These are phyloP conservation scores for Colletotrichum ledebouriae DNA, from an alignment of 2,329 filamentous ascomycete species.

Conservation along the genomic window DNA sequence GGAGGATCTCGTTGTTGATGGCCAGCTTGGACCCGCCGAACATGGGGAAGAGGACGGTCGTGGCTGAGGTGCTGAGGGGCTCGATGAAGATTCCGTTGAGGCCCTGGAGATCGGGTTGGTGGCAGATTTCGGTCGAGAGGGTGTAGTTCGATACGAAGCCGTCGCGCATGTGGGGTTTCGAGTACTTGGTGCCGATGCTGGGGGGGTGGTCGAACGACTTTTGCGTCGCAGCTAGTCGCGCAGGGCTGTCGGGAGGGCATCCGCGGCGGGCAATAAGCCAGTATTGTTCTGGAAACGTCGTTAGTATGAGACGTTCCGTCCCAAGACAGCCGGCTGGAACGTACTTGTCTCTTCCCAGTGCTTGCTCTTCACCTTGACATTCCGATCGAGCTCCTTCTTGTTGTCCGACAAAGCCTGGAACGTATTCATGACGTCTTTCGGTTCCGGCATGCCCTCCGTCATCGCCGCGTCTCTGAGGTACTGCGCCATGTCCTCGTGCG, in stretches of 20 bases:
- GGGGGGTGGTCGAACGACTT: conserved; percentile 61
- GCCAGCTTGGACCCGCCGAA: conserved; percentile 78
- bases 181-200: conserved; percentile 59
- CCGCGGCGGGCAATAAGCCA: conserved; percentile 71
- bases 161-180: conserved; percentile 63
- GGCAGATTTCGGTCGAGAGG: conserved; percentile 72
- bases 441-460: conserved; percentile 58
- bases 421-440: conserved; percentile 58
- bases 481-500: conserved; percentile 71
- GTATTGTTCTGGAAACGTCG: conserved; percentile 58
- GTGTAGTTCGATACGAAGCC: conserved; percentile 75
- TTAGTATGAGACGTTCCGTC: conserved; percentile 10
- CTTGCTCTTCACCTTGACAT: conserved; percentile 55
- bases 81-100: conserved; percentile 76
- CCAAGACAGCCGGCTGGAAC: conserved; percentile 41
- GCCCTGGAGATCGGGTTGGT: conserved; percentile 73
- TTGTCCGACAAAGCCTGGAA: conserved; percentile 60
- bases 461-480: conserved; percentile 67
- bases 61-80: conserved; percentile 68
- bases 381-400: conserved; percentile 52
- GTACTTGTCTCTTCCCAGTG: conserved; percentile 66
- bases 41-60: conserved; percentile 71
- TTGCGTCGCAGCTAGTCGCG: conserved; percentile 61
- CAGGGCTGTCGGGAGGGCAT: conserved; percentile 73
- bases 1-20: conserved; percentile 78